A percentile compares a stretch with the other conserved stretches of the same genome.
Conservation (phyloP, 1,284 basidiomycete species). For the Mycena sp. region DNA sequence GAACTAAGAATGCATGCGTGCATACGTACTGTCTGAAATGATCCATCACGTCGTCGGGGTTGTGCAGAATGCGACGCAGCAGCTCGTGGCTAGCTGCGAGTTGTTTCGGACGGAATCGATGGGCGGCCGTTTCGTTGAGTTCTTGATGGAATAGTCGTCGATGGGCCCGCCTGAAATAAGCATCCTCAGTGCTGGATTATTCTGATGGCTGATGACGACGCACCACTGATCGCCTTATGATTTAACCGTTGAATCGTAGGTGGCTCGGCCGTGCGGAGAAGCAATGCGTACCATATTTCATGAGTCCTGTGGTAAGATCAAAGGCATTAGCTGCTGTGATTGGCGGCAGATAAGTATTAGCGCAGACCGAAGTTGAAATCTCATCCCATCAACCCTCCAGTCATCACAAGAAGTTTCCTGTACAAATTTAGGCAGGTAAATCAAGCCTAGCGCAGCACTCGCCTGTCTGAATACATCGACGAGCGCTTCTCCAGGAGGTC, state of each 20-base stretch:
- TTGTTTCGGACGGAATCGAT: not conserved
- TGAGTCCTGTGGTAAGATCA: not conserved
- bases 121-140: slow-evolving; percentile 1
- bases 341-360: not conserved
- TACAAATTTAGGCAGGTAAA: not conserved
- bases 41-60: not conserved
- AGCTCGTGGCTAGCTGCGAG: slow-evolving; percentile 4
- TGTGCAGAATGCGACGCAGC: slow-evolving; percentile 14
- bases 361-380: not conserved
- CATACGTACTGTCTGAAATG: slow-evolving; percentile 21
- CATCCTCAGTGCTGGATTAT: not conserved
- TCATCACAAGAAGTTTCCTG: not conserved
- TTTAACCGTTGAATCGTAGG: no score
- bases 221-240: slow-evolving; percentile 12
- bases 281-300: slow-evolving; percentile 8
- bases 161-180: slow-evolving; percentile 14
- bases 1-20: no score
- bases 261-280: no score
- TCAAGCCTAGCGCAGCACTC: not conserved
- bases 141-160: slow-evolving; percentile 21
- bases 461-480: not conserved
- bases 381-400: not conserved
- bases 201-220: not conserved
- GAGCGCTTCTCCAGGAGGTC: slow-evolving; percentile 7
- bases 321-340: no score